phyloP scores from a whole-genome alignment of 2,329 filamentous ascomycete species.

The Alternaria sp. region DNA sequence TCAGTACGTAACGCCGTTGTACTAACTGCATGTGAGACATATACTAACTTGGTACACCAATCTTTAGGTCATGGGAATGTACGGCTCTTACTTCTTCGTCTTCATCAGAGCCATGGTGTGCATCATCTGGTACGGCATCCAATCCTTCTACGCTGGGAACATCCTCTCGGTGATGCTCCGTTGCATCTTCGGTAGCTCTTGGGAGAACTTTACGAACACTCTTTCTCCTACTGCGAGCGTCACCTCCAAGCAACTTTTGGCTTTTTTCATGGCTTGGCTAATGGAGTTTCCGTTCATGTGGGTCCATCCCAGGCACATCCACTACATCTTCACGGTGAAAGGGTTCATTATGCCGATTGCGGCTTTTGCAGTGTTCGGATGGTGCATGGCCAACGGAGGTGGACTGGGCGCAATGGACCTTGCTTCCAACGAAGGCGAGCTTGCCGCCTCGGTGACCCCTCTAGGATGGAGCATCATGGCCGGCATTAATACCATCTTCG shows the following conservation, averaged over 20 bases:
- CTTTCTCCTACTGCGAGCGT: conserved; percentile 41
- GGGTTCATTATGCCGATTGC: conserved; percentile 47
- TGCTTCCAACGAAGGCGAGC: conserved; percentile 12
- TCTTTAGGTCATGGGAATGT: conserved; percentile 37
- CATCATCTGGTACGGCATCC: conserved; percentile 52
- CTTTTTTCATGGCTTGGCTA: conserved; percentile 44
- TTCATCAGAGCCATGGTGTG: conserved; percentile 49
- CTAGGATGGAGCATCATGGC: conserved; percentile 52
- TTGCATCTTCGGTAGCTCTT: conserved; percentile 52
- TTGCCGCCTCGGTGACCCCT: conserved; percentile 18
- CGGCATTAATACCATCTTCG: conserved; percentile 56
- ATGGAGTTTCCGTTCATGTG: conserved; percentile 47
- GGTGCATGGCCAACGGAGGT: conserved; percentile 47
- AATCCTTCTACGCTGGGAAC: conserved; percentile 38
- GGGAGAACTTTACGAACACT: conserved; percentile 45
- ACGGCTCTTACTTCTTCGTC: conserved; percentile 53
- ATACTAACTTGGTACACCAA: too few species aligned
- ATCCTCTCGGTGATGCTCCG: conserved; percentile 50
- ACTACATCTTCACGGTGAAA: conserved; percentile 38
- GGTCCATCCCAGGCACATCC: conserved; percentile 45
- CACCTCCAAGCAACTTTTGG: conserved; percentile 45
- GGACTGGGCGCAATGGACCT: conserved; percentile 34
- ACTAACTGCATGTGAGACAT: too few species aligned
- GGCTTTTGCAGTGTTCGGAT: conserved; percentile 48
- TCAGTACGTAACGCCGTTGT: conserved; percentile 1